Base-by-base conservation (phyloP, 805 yeast species). In the Maudiozyma turicensis region DNA sequence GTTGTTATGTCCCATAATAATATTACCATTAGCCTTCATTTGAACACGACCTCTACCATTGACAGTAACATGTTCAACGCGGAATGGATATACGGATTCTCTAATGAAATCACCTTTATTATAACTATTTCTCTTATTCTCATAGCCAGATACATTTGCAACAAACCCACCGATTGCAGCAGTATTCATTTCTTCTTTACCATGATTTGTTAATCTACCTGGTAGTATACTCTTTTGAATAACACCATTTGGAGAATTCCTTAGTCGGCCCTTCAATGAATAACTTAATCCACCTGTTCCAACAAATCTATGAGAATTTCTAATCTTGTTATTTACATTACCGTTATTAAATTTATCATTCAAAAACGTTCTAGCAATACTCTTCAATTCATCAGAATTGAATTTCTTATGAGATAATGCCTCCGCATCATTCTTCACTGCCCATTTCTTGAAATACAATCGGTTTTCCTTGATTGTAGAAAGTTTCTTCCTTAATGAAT, bases 241-340 rank as follows among this genome's bases (percentile, higher is more conserved):
- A 28, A 80, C 66, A 45, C 95, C 95, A 58, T 82, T 78, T 26
- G 95, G 93, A 4, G 84, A 72, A 62, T 80, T 84, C 50, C 70
- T 61, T 38, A 87, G 68, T 62, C 87, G 76, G 6, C 95, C 95
- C 50, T 73, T 75, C 52, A 84, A 75, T 39, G 71, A 72, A 58
- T 86, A 87, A 1, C 86, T 76, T 51, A 86, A 72, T 6, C 95
- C 95, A 31, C 84, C 95, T 7, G 85, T 77, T 33, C 89, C 95
- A 48, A 82, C 75, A 43, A 78, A 63, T 30, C 64, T 63, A 40
- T 53, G 53, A 8, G 50, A 40, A 29, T 54, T 50, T 29, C 54
- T 51, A 20, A 52, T 44, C 35, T 58, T 58, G 3, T 29, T 13
- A 38, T 14, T 33, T 6, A 30, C 37, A 11, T 30, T 31, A 32